Percentiles rank a stretch among this genome's conserved stretches.
Conservation (phyloP, 306 rosid genomes). For the Vachellia pachyceras region DNA sequence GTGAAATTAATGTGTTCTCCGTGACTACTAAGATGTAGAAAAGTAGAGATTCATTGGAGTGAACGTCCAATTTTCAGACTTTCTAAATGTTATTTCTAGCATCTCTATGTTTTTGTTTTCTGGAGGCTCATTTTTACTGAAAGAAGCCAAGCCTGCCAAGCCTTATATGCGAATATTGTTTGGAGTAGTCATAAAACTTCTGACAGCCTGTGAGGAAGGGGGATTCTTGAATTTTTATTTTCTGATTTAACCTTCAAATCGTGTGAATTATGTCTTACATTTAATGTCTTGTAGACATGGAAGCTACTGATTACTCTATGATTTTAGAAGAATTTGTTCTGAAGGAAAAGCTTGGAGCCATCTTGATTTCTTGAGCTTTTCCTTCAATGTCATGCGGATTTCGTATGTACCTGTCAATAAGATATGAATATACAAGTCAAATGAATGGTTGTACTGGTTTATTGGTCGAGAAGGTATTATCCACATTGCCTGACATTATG, state of each 20-base stretch:
- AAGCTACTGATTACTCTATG: conserved; percentile 23
- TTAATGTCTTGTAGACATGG: background rate
- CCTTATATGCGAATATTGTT: background rate
- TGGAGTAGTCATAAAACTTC: background rate
- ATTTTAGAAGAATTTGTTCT: conserved; percentile 3
- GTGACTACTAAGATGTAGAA: background rate
- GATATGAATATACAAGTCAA: conserved; percentile 13
- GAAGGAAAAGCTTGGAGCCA: conserved; percentile 22
- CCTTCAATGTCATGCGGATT: conserved; percentile 1
- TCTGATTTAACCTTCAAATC: background rate
- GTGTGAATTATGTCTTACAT: background rate
- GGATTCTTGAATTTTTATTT: background rate
- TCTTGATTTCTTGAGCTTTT: background rate
- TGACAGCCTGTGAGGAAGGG: background rate
- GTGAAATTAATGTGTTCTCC: background rate
- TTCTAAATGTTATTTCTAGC: background rate
- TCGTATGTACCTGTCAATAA: conserved; percentile 1
- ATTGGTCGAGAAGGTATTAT: conserved; percentile 28
- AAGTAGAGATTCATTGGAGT: background rate
- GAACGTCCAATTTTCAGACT: background rate
- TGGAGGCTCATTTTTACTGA: background rate
- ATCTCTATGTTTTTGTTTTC: background rate
- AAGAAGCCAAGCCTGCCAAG: background rate
- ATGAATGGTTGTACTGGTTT: conserved; percentile 11
- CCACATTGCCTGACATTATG: conserved; percentile 26